These are phyloP conservation scores for Annulohypoxylon bovei DNA, from an alignment of 495 filamentous ascomycete genomes.

Conservation along the genomic window DNA sequence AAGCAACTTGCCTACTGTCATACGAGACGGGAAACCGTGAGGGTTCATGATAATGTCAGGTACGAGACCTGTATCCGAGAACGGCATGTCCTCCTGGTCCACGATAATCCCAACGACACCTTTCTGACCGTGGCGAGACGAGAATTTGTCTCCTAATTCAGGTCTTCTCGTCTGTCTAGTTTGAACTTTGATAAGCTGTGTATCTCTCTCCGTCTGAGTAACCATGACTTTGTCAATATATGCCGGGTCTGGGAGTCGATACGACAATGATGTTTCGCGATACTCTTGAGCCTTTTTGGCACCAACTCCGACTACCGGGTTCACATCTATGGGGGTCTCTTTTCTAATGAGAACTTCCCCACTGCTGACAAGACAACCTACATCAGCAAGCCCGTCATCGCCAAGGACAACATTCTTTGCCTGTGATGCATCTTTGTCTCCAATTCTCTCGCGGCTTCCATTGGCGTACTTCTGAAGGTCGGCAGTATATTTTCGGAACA, in stretches of 20 bases:
- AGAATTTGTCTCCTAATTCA: slow-evolving; percentile 98
- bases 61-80: slow-evolving; percentile 86
- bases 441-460: slow-evolving; percentile 77
- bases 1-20: slow-evolving; percentile 99
- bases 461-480: slow-evolving; percentile 84
- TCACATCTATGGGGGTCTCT: slow-evolving; percentile 76
- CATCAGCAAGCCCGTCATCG: slow-evolving; percentile 81
- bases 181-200: slow-evolving; percentile 85
- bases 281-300: slow-evolving; percentile 65
- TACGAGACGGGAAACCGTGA: slow-evolving; percentile 98
- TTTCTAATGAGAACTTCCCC: slow-evolving; percentile 92
- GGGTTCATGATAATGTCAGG: slow-evolving; percentile 99
- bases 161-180: slow-evolving; percentile 92
- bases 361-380: slow-evolving; percentile 75
- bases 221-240: slow-evolving; percentile 96
- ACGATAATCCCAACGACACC: slow-evolving; percentile 97
- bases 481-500: slow-evolving; percentile 86
- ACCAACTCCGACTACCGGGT: slow-evolving; percentile 71
- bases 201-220: slow-evolving; percentile 83
- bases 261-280: slow-evolving; percentile 76
- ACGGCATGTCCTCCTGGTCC: slow-evolving; percentile 96
- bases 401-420: slow-evolving; percentile 79
- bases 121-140: slow-evolving; percentile 98
- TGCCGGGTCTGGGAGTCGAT: slow-evolving; percentile 82
- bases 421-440: slow-evolving; percentile 69